A percentile compares a stretch with the other conserved stretches of the same genome.
Conservation (phyloP, 2,329 filamentous ascomycete species). For the Monilinia fructicola region DNA sequence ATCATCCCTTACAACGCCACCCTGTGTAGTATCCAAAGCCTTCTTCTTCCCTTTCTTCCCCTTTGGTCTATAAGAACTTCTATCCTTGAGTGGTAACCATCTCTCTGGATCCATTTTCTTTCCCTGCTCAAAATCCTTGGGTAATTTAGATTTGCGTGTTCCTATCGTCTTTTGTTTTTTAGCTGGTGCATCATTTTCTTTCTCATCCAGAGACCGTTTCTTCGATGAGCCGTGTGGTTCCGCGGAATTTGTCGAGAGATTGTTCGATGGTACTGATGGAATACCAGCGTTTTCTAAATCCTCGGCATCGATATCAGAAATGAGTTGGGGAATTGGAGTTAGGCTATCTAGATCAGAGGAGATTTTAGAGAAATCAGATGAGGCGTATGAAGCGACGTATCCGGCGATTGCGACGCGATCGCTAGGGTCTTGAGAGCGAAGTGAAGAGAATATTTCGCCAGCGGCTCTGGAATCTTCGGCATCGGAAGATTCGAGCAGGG, state of each 20-base stretch:
- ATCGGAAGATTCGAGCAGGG: constrained; percentile 74
- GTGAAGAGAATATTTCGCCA: constrained; percentile 72
- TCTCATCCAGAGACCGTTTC: constrained; percentile 49
- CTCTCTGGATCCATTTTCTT: constrained; percentile 86
- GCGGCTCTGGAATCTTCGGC: constrained; percentile 67
- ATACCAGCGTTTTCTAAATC: constrained; percentile 67
- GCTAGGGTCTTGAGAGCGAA: constrained; percentile 63
- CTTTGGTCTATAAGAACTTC: constrained; percentile 85
- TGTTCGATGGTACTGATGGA: constrained; percentile 44
- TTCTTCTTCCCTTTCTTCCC: constrained; percentile 90
- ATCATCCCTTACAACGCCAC: constrained; percentile 75
- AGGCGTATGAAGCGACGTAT: constrained; percentile 78
- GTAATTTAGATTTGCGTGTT: constrained; percentile 59
- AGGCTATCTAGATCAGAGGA: constrained; percentile 56
- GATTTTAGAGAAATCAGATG: constrained; percentile 56
- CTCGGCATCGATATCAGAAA: constrained; percentile 58
- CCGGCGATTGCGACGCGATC: constrained; percentile 76
- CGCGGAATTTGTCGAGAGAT: constrained; percentile 42
- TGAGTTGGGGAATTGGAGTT: constrained; percentile 61
- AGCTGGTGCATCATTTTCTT: constrained; percentile 57
- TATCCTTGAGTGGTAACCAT: constrained; percentile 88
- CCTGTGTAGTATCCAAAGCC: constrained; percentile 76
- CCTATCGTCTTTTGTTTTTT: constrained; percentile 14
- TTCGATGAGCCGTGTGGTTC: constrained; percentile 45
- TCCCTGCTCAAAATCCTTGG: constrained; percentile 71